These are phyloP conservation scores for Eucalyptus regnans DNA, from an alignment of 345 rosid species.

Conservation along the genomic window DNA sequence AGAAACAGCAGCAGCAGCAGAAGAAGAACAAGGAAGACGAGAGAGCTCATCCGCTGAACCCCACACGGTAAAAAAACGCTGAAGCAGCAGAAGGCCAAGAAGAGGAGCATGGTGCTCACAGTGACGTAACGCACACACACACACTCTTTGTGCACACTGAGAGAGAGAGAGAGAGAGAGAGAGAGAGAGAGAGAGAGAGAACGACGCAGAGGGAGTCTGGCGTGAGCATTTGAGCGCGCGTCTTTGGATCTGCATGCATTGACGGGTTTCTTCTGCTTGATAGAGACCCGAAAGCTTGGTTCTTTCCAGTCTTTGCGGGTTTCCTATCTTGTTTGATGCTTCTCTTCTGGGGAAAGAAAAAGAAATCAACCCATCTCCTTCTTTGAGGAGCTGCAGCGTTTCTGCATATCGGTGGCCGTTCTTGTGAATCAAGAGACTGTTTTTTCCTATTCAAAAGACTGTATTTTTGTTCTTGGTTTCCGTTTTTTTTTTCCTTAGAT, in stretches of 20 bases:
- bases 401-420: background rate
- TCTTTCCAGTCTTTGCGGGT: background rate
- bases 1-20: background rate
- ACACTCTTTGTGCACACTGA: background rate
- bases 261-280: background rate
- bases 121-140: background rate
- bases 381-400: background rate
- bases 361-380: background rate
- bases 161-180: background rate
- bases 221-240: background rate
- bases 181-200: background rate
- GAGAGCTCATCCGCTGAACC: background rate
- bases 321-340: background rate
- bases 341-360: background rate
- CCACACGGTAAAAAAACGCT: background rate
- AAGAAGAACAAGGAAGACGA: background rate
- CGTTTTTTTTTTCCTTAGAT: constrained; percentile 3
- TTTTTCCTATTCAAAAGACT: background rate
- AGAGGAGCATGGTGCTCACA: background rate
- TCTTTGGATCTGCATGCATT: background rate
- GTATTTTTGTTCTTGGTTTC: background rate
- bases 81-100: background rate
- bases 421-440: background rate
- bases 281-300: background rate
- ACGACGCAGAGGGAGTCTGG: background rate